These are phyloP conservation scores for Alternaria tenuissima DNA, from an alignment of 2,329 filamentous ascomycete species.

Conservation along the genomic window DNA sequence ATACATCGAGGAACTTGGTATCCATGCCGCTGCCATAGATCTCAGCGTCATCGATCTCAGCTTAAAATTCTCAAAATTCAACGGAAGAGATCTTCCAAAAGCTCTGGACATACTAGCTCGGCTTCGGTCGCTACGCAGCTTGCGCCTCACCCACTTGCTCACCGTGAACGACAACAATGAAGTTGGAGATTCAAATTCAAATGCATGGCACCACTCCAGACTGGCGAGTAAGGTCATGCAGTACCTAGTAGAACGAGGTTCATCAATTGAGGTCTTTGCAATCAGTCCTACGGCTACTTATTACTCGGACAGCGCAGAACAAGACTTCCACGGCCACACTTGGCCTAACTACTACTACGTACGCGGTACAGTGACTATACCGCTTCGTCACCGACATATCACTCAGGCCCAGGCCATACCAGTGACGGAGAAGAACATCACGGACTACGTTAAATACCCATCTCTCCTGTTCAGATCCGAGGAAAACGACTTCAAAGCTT, in stretches of 20 bases:
- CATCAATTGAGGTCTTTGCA: background rate
- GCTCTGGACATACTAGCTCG: no score
- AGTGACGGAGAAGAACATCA: no score
- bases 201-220: no score
- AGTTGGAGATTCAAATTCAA: no score
- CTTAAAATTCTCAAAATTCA: no score
- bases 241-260: background rate
- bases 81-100: no score
- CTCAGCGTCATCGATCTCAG: background rate
- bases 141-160: no score
- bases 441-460: no score
- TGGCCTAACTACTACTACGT: background rate
- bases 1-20: background rate
- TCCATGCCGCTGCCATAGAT: background rate
- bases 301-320: accelerated
- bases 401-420: background rate
- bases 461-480: no score
- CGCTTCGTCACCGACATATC: background rate
- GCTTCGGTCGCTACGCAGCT: no score
- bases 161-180: no score
- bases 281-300: background rate
- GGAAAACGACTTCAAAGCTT: no score
- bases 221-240: background rate
- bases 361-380: background rate
- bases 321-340: background rate